A percentile compares a stretch with the other conserved stretches of the same genome.
These are phyloP conservation scores for Trichoderma citrinoviride DNA, from an alignment of 2,329 filamentous ascomycete species.

Conservation along the genomic window DNA sequence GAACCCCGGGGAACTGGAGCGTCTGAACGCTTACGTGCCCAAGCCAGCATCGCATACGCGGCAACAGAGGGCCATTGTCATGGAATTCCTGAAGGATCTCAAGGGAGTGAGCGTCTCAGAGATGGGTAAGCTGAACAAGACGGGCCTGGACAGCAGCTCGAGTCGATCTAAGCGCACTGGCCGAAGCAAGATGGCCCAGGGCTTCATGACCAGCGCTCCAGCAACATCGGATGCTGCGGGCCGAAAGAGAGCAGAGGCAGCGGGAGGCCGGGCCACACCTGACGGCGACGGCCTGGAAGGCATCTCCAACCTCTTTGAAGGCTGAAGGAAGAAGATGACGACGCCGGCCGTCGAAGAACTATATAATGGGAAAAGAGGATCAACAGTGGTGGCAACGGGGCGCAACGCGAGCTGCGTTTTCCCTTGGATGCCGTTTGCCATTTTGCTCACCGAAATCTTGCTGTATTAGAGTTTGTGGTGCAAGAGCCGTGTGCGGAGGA, in stretches of 20 bases:
- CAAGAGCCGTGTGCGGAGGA: neutral
- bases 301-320: slow-evolving; percentile 50
- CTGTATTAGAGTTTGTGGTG: neutral
- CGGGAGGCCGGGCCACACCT: slow-evolving; percentile 40
- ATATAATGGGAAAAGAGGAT: neutral
- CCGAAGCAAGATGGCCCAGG: slow-evolving; percentile 57
- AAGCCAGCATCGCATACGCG: slow-evolving; percentile 61
- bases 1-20: slow-evolving; percentile 63
- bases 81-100: slow-evolving; percentile 81
- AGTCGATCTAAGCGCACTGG: slow-evolving; percentile 30
- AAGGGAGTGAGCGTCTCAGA: slow-evolving; percentile 91
- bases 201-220: slow-evolving; percentile 58
- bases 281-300: slow-evolving; percentile 55
- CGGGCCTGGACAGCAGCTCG: slow-evolving; percentile 35
- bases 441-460: neutral
- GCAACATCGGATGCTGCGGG: slow-evolving; percentile 28
- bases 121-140: slow-evolving; percentile 75
- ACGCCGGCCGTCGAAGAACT: neutral
- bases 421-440: neutral
- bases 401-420: slow-evolving; percentile 11
- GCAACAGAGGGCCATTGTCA: slow-evolving; percentile 74
- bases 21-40: slow-evolving; percentile 59
- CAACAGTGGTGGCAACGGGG: neutral
- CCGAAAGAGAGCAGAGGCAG: neutral
- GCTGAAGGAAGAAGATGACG: neutral